Evolutionary conservation across 2,329 filamentous ascomycete species (phyloP).

Genomic region (Sarocladium oryzae): DNA sequence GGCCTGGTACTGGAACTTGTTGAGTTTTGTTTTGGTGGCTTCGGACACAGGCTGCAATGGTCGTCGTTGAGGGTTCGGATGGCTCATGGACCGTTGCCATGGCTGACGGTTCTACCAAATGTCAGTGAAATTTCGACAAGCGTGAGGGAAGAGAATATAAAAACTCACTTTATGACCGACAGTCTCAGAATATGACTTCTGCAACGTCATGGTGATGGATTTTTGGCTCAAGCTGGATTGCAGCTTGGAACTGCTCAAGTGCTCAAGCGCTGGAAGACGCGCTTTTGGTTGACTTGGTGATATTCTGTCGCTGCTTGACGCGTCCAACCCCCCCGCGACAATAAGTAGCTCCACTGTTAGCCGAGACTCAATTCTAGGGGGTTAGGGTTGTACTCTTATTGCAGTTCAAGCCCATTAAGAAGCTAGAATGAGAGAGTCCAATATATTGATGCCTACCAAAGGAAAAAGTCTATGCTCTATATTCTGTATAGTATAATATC

Average conservation of each 20-base stretch:
- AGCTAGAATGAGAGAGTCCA: too few relatives aligned
- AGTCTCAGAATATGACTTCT: slow-evolving; percentile 35
- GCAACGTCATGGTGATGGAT: slow-evolving; percentile 23
- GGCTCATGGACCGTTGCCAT: slow-evolving; percentile 50
- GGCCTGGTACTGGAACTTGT: slow-evolving; percentile 42
- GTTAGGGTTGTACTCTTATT: not conserved
- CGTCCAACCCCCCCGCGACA: slow-evolving; percentile 3
- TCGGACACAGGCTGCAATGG: slow-evolving; percentile 47
- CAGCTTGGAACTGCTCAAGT: not conserved
- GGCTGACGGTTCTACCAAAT: slow-evolving; percentile 30
- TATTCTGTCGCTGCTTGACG: not conserved
- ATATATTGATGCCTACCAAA: too few relatives aligned
- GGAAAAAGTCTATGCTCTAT: too few relatives aligned
- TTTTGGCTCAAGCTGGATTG: not conserved
- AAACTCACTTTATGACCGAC: slow-evolving; percentile 26
- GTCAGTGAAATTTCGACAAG: slow-evolving; percentile 6
- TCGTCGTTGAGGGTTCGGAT: slow-evolving; percentile 33
- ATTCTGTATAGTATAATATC: not conserved
- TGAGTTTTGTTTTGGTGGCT: slow-evolving; percentile 54
- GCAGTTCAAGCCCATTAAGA: too few relatives aligned
- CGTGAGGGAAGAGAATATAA: not conserved
- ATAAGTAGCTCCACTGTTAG: not conserved
- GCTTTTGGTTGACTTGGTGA: slow-evolving; percentile 3
- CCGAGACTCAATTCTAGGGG: not conserved
- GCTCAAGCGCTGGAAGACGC: not conserved